phyloP scores from a whole-genome alignment of 169 alveolate genomes.

The Babesia divergens region DNA sequence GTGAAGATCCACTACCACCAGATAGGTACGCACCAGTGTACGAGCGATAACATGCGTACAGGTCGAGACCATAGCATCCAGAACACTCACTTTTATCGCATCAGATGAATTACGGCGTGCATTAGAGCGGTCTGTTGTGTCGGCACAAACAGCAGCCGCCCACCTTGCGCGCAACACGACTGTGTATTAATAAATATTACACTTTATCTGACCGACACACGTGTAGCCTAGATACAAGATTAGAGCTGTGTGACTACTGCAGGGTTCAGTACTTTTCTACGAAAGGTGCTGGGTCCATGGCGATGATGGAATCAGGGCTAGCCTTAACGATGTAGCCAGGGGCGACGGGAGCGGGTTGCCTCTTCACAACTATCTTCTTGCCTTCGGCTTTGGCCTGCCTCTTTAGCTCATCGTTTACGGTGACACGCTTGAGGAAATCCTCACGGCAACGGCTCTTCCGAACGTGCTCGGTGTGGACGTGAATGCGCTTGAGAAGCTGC shows the following conservation, averaged over 20 bases:
- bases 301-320: slow-evolving; percentile 67
- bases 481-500: slow-evolving; percentile 93
- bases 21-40: slow-evolving; percentile 11
- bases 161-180: no score
- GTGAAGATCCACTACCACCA: slow-evolving; percentile 77
- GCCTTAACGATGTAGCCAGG: slow-evolving; percentile 77
- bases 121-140: no score
- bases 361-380: slow-evolving; percentile 63
- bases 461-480: slow-evolving; percentile 96
- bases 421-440: slow-evolving; percentile 92
- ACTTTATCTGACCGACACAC: not conserved
- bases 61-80: not conserved
- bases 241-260: not conserved
- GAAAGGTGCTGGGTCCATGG: slow-evolving; percentile 75
- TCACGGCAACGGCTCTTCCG: slow-evolving; percentile 95
- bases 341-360: slow-evolving; percentile 70
- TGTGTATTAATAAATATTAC: no score
- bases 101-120: no score
- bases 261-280: slow-evolving; percentile 70
- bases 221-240: not conserved
- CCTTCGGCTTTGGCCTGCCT: slow-evolving; percentile 90
- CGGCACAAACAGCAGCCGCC: no score
- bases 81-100: slow-evolving; percentile 63
- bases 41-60: not conserved
- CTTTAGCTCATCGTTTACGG: slow-evolving; percentile 86